Evolutionary conservation across 805 yeast species (phyloP).

Genomic region (Monosporozyma siamensis): DNA sequence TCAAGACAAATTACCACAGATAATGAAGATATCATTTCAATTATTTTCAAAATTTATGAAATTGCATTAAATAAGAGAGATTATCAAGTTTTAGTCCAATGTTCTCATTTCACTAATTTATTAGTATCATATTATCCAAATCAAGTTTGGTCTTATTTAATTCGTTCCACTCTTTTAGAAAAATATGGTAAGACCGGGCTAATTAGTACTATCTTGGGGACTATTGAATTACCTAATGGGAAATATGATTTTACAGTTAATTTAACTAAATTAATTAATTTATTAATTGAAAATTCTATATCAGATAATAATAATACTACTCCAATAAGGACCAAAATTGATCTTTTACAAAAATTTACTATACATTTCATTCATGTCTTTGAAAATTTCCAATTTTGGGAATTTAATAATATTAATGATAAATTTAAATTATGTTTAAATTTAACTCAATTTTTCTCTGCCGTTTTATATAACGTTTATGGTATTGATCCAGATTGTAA

Average conservation of each 20-base stretch:
- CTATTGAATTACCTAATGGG: slow-evolving; percentile 63
- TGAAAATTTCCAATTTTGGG: slow-evolving; percentile 68
- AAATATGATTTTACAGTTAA: slow-evolving; percentile 55
- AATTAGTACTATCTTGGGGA: slow-evolving; percentile 51
- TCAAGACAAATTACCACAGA: slow-evolving; percentile 35
- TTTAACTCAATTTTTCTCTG: slow-evolving; percentile 45
- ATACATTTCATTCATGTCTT: slow-evolving; percentile 55
- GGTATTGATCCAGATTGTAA: slow-evolving; percentile 38
- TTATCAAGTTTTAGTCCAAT: slow-evolving; percentile 35
- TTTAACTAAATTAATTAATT: slow-evolving; percentile 45
- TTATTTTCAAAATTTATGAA: slow-evolving; percentile 59
- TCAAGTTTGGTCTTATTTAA: slow-evolving; percentile 72
- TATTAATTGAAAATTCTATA: slow-evolving; percentile 42
- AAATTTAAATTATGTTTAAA: slow-evolving; percentile 51
- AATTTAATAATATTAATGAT: slow-evolving; percentile 47
- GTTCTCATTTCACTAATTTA: slow-evolving; percentile 42
- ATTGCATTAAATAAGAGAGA: slow-evolving; percentile 52
- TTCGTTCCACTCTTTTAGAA: slow-evolving; percentile 56
- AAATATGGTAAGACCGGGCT: slow-evolving; percentile 56
- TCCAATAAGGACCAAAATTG: slow-evolving; percentile 38
- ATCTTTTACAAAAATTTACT: slow-evolving; percentile 45
- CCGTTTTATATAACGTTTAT: slow-evolving; percentile 44
- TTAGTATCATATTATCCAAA: slow-evolving; percentile 44
- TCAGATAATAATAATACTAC: slow-evolving; percentile 27
- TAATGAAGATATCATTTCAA: slow-evolving; percentile 47